A percentile compares a stretch with the other conserved stretches of the same genome.
Evolutionary conservation across 2,329 filamentous ascomycete genomes (phyloP).

Genomic region (Amauroascus niger): DNA sequence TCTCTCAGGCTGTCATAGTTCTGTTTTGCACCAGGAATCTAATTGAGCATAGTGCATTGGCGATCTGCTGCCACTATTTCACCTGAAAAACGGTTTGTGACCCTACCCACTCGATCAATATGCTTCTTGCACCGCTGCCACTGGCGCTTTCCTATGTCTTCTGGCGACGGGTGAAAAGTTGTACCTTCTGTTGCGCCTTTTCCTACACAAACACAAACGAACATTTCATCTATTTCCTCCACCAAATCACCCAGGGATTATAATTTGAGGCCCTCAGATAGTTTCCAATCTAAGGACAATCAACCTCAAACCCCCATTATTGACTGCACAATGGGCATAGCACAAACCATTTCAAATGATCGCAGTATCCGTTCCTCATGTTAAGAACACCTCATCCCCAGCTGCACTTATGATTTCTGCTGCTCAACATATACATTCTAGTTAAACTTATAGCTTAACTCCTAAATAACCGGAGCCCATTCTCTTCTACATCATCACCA

Average conservation of each 20-base stretch:
- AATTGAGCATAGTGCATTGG: constrained; percentile 9
- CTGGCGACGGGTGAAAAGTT: background rate
- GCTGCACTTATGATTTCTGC: too few relatives aligned
- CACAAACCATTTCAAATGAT: too few relatives aligned
- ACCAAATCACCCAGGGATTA: too few relatives aligned
- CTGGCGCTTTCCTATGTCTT: background rate
- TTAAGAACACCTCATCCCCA: background rate
- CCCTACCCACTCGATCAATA: background rate
- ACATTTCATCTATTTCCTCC: too few relatives aligned
- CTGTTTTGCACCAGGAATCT: constrained; percentile 5
- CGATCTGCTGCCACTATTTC: background rate
- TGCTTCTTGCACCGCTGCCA: background rate
- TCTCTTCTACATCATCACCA: constrained; percentile 24
- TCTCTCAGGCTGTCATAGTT: background rate
- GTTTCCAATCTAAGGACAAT: too few relatives aligned
- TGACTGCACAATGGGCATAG: too few relatives aligned
- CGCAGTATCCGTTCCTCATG: background rate
- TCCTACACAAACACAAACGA: background rate
- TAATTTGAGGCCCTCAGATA: too few relatives aligned
- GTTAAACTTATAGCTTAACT: constrained; percentile 4
- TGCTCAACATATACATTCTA: background rate
- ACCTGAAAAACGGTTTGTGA: background rate
- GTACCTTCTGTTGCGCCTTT: background rate
- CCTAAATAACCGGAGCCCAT: constrained; percentile 29
- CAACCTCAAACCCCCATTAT: too few relatives aligned